phyloP scores from a whole-genome alignment of 1,284 basidiomycete species.

The Moesziomyces sp. region DNA sequence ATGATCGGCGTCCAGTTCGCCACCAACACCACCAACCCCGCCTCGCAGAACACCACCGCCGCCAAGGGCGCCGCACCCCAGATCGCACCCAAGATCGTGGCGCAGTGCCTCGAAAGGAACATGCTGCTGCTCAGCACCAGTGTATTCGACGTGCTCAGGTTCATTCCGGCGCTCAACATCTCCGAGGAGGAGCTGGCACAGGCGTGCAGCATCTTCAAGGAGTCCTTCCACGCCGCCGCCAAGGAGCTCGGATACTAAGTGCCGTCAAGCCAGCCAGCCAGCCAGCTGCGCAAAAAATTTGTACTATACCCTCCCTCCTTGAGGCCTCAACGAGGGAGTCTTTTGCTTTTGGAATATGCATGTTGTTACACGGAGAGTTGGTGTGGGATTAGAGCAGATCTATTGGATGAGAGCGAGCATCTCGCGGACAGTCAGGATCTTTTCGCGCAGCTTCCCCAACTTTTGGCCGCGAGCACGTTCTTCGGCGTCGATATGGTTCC shows the following conservation, averaged over 20 bases:
- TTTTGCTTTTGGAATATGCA: no score
- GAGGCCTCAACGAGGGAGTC: no score
- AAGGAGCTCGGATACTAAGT: slow-evolving; percentile 28
- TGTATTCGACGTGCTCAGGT: slow-evolving; percentile 61
- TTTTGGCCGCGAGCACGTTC: slow-evolving; percentile 74
- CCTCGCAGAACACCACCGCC: slow-evolving; percentile 23
- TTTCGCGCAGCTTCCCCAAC: slow-evolving; percentile 79
- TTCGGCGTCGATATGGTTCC: slow-evolving; percentile 77
- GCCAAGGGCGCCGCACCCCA: slow-evolving; percentile 21
- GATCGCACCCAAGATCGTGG: slow-evolving; percentile 53
- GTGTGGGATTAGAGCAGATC: not conserved
- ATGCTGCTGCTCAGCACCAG: slow-evolving; percentile 64
- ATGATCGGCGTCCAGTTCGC: slow-evolving; percentile 66
- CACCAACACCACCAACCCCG: slow-evolving; percentile 8
- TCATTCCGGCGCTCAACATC: slow-evolving; percentile 64
- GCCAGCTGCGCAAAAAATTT: not conserved
- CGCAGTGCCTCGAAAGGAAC: slow-evolving; percentile 53
- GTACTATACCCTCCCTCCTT: slow-evolving; percentile 8
- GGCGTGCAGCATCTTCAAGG: slow-evolving; percentile 58
- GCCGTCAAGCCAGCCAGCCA: no score
- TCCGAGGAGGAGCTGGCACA: slow-evolving; percentile 52
- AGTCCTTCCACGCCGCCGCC: slow-evolving; percentile 43
- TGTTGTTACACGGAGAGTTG: no score
- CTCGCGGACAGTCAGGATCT: slow-evolving; percentile 70
- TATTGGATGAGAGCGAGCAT: slow-evolving; percentile 43